Evolutionary conservation across 495 filamentous ascomycete species (phyloP).

Genomic region (Penicillium lividum): DNA sequence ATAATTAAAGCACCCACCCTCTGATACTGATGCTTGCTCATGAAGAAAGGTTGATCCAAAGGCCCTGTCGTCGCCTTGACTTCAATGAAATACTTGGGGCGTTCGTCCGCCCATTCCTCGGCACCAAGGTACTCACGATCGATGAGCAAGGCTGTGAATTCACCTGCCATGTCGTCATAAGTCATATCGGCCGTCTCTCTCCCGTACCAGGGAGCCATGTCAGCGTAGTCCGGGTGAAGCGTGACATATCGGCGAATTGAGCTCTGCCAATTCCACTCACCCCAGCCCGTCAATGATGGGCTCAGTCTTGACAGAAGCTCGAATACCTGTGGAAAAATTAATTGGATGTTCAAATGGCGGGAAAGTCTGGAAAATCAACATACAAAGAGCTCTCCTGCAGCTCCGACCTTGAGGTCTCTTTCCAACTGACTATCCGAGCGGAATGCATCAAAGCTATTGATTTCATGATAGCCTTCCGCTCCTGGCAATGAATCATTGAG

Average conservation of each 20-base stretch:
- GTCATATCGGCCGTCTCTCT: neutral
- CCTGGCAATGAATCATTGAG: no score
- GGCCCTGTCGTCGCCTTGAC: constrained; percentile 48
- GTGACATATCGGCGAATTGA: neutral
- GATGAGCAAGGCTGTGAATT: neutral
- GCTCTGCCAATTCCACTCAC: neutral
- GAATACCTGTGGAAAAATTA: neutral
- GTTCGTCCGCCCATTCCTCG: neutral
- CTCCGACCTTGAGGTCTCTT: neutral
- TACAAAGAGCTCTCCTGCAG: neutral
- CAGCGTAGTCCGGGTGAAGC: neutral
- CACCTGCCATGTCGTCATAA: neutral
- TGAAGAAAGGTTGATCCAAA: constrained; percentile 41
- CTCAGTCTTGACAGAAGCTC: neutral
- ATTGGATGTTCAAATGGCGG: neutral
- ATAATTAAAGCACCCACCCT: constrained; percentile 20
- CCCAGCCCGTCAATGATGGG: neutral
- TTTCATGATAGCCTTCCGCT: no score
- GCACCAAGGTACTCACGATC: neutral
- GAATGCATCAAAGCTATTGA: no score
- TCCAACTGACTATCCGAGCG: neutral
- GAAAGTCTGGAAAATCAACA: neutral
- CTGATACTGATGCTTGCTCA: constrained; percentile 42
- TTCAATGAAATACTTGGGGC: constrained; percentile 45
- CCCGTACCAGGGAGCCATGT: neutral